Conservation (phyloP, 805 yeast genomes). For the Yamadazyma olivae region DNA sequence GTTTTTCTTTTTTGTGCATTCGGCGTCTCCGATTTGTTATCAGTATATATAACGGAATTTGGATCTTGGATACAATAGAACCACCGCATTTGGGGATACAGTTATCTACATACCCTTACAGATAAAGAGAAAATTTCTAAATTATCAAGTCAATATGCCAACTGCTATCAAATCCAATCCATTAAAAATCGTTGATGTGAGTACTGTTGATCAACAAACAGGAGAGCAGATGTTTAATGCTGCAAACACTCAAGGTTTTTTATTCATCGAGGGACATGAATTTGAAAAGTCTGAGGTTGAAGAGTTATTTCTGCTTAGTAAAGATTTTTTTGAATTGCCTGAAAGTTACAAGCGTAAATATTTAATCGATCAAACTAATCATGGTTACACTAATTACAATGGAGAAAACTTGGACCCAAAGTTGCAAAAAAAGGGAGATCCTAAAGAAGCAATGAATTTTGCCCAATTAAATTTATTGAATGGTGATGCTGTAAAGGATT, state of each 20-base stretch:
- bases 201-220: constrained; percentile 38
- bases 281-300: constrained; percentile 55
- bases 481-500: constrained; percentile 36
- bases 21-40: not conserved
- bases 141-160: not conserved
- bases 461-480: constrained; percentile 49
- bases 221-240: constrained; percentile 55
- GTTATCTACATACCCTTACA: no score
- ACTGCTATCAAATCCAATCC: no score
- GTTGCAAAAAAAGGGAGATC: constrained; percentile 47
- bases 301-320: constrained; percentile 46
- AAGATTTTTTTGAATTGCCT: constrained; percentile 51
- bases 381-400: constrained; percentile 56
- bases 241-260: constrained; percentile 61
- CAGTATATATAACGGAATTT: not conserved
- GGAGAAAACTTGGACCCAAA: constrained; percentile 49
- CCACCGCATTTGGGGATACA: no score
- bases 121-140: no score
- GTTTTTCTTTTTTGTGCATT: no score
- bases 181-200: constrained; percentile 55
- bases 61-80: no score
- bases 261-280: constrained; percentile 67
- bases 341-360: constrained; percentile 46
- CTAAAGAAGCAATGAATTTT: constrained; percentile 70
- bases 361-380: constrained; percentile 53